A percentile compares a stretch with the other conserved stretches of the same genome.
These are phyloP conservation scores for Thermochaetoides thermophila DNA, from an alignment of 495 filamentous ascomycete genomes.

Conservation along the genomic window DNA sequence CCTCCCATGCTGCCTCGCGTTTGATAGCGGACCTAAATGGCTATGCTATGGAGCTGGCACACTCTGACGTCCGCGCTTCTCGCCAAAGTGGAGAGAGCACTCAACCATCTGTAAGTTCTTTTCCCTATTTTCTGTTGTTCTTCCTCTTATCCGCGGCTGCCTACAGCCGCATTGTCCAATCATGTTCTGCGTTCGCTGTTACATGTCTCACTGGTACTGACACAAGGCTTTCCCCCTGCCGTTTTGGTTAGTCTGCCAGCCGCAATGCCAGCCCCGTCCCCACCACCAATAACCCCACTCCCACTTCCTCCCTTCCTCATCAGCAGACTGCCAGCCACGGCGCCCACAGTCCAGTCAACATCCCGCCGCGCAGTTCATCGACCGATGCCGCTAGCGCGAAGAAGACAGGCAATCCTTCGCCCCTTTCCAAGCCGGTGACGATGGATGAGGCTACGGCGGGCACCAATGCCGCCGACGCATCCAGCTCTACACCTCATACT, in stretches of 20 bases:
- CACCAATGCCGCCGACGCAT: slow-evolving; percentile 17
- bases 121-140: background rate
- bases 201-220: too few species aligned
- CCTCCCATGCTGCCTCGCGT: too few species aligned
- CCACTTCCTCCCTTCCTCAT: slow-evolving; percentile 22
- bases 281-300: slow-evolving; percentile 37
- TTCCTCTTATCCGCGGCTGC: background rate
- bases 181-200: slow-evolving; percentile 19
- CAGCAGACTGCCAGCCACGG: slow-evolving; percentile 30
- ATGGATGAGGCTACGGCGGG: slow-evolving; percentile 32
- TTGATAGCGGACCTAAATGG: too few species aligned
- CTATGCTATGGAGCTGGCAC: too few species aligned
- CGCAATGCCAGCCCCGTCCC: slow-evolving; percentile 26
- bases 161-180: slow-evolving; percentile 23
- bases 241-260: slow-evolving; percentile 34
- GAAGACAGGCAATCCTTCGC: slow-evolving; percentile 62
- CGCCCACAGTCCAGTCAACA: slow-evolving; percentile 43
- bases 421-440: slow-evolving; percentile 68
- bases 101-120: slow-evolving; percentile 38
- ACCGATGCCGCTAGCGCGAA: slow-evolving; percentile 45
- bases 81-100: too few species aligned
- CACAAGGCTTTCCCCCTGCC: slow-evolving; percentile 13
- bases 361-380: slow-evolving; percentile 54
- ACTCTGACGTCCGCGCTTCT: too few species aligned
- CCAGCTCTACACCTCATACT: slow-evolving; percentile 13